A percentile compares a stretch with the other conserved stretches of the same genome.
phyloP scores from a whole-genome alignment of 495 filamentous ascomycete genomes.

The Podospora fimiseda region DNA sequence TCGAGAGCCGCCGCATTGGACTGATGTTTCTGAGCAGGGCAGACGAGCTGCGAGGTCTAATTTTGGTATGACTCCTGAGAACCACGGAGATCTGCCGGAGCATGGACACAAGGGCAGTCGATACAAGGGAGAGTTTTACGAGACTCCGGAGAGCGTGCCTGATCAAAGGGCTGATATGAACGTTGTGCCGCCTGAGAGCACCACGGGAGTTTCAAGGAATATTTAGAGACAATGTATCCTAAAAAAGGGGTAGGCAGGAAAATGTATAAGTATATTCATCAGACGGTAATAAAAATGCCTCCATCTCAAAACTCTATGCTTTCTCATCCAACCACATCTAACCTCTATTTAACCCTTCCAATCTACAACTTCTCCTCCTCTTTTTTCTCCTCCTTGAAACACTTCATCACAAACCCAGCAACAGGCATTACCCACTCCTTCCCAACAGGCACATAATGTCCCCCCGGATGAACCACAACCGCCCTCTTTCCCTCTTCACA shows the following conservation, averaged over 20 bases:
- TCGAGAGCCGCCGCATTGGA: not conserved
- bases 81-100: slow-evolving; percentile 1
- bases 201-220: not conserved
- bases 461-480: slow-evolving; percentile 82
- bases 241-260: not conserved
- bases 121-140: slow-evolving; percentile 12
- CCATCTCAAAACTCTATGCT: not conserved
- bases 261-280: not conserved
- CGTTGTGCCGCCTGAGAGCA: slow-evolving; percentile 6
- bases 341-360: not conserved
- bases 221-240: not conserved
- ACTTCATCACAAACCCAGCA: slow-evolving; percentile 65
- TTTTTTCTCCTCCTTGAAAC: slow-evolving; percentile 13
- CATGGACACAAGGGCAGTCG: slow-evolving; percentile 2
- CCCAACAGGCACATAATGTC: slow-evolving; percentile 81
- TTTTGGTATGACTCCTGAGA: slow-evolving; percentile 1
- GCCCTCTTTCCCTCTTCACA: slow-evolving; percentile 48
- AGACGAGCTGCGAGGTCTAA: slow-evolving; percentile 10
- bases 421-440: slow-evolving; percentile 72
- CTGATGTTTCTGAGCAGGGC: slow-evolving; percentile 12
- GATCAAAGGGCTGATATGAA: slow-evolving; percentile 5
- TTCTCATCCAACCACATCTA: no score
- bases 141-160: slow-evolving; percentile 11
- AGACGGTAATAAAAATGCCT: not conserved
- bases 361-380: not conserved